Evolutionary conservation across 1,284 basidiomycete genomes (phyloP).

Genomic region (Phellinidium pouzarii): DNA sequence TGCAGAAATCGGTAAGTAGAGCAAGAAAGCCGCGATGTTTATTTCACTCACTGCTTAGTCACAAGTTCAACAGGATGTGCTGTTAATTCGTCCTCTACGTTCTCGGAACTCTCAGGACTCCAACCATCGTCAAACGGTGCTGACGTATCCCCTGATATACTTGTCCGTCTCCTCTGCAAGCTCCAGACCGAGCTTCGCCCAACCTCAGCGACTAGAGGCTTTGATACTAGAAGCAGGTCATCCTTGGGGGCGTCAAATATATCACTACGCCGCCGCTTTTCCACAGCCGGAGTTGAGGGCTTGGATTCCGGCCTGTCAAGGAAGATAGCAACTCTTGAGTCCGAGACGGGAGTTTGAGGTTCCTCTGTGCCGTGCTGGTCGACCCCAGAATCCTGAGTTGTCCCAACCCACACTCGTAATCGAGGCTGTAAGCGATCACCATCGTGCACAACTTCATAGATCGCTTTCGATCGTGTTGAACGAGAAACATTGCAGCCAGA

Average conservation of each 20-base stretch:
- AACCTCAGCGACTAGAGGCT: constrained; percentile 12
- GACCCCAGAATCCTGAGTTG: not conserved
- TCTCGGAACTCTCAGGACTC: not conserved
- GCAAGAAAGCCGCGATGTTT: not conserved
- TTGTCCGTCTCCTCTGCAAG: constrained; percentile 12
- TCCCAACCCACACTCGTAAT: constrained; percentile 40
- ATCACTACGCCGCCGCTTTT: not conserved
- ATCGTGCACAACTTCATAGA: constrained; percentile 47
- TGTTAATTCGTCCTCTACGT: not conserved
- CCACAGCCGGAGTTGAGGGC: not conserved
- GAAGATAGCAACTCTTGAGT: constrained; percentile 7
- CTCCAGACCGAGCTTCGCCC: constrained; percentile 19
- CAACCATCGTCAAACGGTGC: not conserved
- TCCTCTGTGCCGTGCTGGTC: constrained; percentile 1
- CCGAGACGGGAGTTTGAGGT: not conserved
- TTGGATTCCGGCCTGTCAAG: constrained; percentile 14
- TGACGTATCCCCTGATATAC: not conserved
- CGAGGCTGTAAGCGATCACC: constrained; percentile 49
- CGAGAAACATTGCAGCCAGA: not conserved
- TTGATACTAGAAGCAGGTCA: constrained; percentile 15
- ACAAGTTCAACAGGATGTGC: constrained; percentile 13
- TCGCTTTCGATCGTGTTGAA: constrained; percentile 11
- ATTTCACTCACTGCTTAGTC: constrained; percentile 11
- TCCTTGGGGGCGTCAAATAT: not conserved
- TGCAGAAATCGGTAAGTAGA: not conserved